Evolutionary conservation across 768 basidiomycete species (phyloP), one percentile per base, ranked within the genome.

Genomic region (Naganishia friedmannii): DNA sequence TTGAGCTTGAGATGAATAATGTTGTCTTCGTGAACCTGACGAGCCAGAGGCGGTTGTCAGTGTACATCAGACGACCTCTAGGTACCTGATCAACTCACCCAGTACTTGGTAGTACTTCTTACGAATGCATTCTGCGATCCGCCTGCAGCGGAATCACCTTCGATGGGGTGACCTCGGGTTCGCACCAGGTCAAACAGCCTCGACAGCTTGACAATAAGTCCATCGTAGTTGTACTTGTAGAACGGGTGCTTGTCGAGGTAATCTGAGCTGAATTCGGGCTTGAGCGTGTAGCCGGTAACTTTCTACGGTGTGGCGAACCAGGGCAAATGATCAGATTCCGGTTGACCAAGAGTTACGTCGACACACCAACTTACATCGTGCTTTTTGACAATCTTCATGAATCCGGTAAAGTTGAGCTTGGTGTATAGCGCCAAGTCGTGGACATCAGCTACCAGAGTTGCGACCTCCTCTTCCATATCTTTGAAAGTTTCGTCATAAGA

Each of bases 371-470:
- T 73, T 75, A 93, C 92, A 79, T 96, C 93, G 79, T 97, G 93
- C 89, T 97, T 97, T 90, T 98, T 97, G 72, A 97, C 84, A 72
- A 97, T 97, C 83, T 99, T 99, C 85, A 97, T 90, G 80, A 99
- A 99, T 12, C 96, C 96, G 0, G 96, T 97, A 77, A 97, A 93
- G 80, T 98, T 98, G 67, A 98, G 86, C 79, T 98, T 98, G 3
- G 95, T 94, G 79, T 94, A 90, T 34, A 97, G 84, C 0, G 93
- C 93, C 48, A 94, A 85, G 67, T 83, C 82, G 66, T 84, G 82
- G 4, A 84, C 84, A 71, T 85, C 85, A 0, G 95, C 95, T 21
- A 99, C 95, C 53, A 99, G 86, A 51, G 87, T 90, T 0, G 94
- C 95, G 23, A 98, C 91, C 77, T 94, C 92, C 77, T 96, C 94